Evolutionary conservation across 106 monocot genomes (phyloP).

Genomic region (Amphibolis antarctica): DNA sequence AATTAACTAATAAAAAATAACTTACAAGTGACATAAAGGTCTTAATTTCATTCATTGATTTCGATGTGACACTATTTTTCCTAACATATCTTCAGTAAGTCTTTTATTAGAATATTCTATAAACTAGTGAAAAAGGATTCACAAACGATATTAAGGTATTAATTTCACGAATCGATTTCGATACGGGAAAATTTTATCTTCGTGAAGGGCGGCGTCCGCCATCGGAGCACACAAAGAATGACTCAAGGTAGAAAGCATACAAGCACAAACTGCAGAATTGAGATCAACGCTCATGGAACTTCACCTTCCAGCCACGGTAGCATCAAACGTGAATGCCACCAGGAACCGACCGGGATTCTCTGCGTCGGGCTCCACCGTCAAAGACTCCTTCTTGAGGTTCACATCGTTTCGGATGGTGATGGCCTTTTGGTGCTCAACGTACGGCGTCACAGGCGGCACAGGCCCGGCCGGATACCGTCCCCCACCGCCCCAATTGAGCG

Average conservation of each 20-base stretch:
- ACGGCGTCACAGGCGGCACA: conserved; percentile 23
- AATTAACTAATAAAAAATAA: too few species aligned
- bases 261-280: neutral
- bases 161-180: too few species aligned
- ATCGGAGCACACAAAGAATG: neutral
- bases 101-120: too few species aligned
- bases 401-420: conserved; percentile 78
- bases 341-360: conserved; percentile 52
- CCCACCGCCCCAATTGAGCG: conserved; percentile 8
- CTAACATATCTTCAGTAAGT: too few species aligned
- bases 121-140: too few species aligned
- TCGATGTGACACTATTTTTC: too few species aligned
- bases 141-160: too few species aligned
- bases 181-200: too few species aligned
- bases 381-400: conserved; percentile 88
- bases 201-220: too few species aligned
- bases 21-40: too few species aligned
- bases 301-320: conserved; percentile 61
- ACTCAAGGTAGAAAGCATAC: neutral
- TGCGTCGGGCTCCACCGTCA: conserved; percentile 75
- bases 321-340: conserved; percentile 79
- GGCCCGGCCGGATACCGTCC: conserved; percentile 8
- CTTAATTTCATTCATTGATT: too few species aligned
- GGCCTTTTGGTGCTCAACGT: conserved; percentile 89
- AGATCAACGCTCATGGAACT: neutral